Evolutionary conservation across 108 stramenopile genomes (phyloP), one percentile per base, ranked within the genome.

Genomic region (Discostella pseudostelligera): DNA sequence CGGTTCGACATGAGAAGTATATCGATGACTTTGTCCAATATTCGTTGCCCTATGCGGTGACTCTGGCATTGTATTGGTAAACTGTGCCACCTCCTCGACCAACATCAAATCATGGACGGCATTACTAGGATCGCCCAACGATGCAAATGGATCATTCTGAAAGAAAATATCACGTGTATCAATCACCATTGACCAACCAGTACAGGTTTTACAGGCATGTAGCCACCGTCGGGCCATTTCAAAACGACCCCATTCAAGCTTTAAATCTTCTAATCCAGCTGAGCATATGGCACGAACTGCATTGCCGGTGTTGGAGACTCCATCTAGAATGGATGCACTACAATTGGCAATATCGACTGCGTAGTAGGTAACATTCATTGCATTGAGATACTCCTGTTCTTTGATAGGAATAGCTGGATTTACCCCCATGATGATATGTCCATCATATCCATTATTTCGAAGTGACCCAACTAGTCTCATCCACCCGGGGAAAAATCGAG

Each of bases 151-250:
- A 80, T 90, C 82, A n/a, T 48, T 16, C 35, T 90, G 89, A 56
- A 90, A 90, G 45, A 83, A 81, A 0, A 86, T 62, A 53, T 90
- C 89, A 16, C 87, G 48, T 10, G 85, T 82, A 70, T 90, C 89
- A 35, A 77, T 81, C 0, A 84, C 65, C 65, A 91, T 70, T 6
- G 86, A 81, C 56, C 87, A 86, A 16, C 90, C 90, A 0, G 85
- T 86, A 44, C 90, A 91, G 1, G 62, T 61, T 10, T 63, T 50
- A 50, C 90, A 91, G 35, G 87, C 85, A 11, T 64, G 28, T 19
- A 92, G 48, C 72, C 74, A 88, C 40, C 88, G 80, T 37, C 84
- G 51, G 17, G 74, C 62, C 67, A 92, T 67, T 32, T 87, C 84
- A 67, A 80, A 88, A 32, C 87, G 70, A 20, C 84, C 78, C 87